A percentile compares a stretch with the other conserved stretches of the same genome.
These are phyloP conservation scores for Parathielavia appendiculata DNA, from an alignment of 495 filamentous ascomycete genomes.

Conservation along the genomic window DNA sequence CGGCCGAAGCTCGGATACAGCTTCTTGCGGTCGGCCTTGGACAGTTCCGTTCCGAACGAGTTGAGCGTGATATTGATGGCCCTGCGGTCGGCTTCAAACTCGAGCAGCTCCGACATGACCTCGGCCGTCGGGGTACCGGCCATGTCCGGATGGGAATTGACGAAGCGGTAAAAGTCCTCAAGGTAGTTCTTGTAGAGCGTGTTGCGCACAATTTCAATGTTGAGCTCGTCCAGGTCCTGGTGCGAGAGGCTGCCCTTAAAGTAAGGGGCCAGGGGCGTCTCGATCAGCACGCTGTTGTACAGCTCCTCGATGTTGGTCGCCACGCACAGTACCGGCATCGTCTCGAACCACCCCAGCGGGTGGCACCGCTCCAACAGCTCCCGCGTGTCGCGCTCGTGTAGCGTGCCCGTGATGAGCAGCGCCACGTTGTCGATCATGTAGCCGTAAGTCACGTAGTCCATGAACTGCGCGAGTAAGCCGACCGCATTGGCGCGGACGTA, in stretches of 20 bases:
- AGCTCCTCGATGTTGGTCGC: conserved; percentile 97
- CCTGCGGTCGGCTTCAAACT: conserved; percentile 93
- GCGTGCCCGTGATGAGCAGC: conserved; percentile 93
- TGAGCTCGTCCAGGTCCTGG: conserved; percentile 95
- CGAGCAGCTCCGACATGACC: conserved; percentile 88
- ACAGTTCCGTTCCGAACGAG: conserved; percentile 95
- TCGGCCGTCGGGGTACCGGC: conserved; percentile 83
- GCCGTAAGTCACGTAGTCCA: conserved; percentile 95
- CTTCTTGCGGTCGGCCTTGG: conserved; percentile 90
- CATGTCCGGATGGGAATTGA: conserved; percentile 80
- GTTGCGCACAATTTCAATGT: conserved; percentile 98
- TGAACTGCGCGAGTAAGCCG: conserved; percentile 84
- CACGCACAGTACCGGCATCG: conserved; percentile 94
- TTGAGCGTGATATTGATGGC: conserved; percentile 99
- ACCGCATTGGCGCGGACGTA: conserved; percentile 90
- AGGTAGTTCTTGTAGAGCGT: conserved; percentile 99
- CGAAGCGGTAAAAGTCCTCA: conserved; percentile 91
- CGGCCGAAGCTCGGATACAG: conserved; percentile 88
- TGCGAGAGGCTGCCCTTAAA: conserved; percentile 94
- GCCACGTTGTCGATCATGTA: conserved; percentile 99
- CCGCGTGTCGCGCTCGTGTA: conserved; percentile 94
- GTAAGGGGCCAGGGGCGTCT: conserved; percentile 91
- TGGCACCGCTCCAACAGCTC: conserved; percentile 95
- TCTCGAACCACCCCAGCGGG: conserved; percentile 97
- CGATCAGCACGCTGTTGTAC: conserved; percentile 95